Base-by-base conservation (phyloP, 176 grass and related monocot genomes). In the Eleusine indica region DNA sequence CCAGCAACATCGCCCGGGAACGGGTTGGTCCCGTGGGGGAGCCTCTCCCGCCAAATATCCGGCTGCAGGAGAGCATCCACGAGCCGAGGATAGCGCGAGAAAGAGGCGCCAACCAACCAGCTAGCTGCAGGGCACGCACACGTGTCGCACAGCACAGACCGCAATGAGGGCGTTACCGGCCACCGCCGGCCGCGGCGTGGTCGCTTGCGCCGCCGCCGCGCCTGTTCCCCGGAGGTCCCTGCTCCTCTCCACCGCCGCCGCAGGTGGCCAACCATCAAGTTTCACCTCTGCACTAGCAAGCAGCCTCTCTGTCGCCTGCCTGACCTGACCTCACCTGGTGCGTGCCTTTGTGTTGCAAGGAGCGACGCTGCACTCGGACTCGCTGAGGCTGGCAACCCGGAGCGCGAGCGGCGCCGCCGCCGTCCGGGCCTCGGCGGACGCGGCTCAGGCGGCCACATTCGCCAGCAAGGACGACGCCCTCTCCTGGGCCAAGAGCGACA, bases 401-500 rank as follows among this genome's bases (percentile, higher is more conserved):
- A 62, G 54, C 80, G 64, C 13, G 75, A 51, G 17, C 49, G 37
- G 17, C 77, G 41, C 66, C 73, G 2, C 41, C 62, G 4, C 32
- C 82, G 54, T 87, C 47, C 70, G 65, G 44, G 88, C 86, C 0
- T 84, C 86, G 19, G 51, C 86, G 48, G 85, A 90, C 63, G 91
- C 82, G 18, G 85, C 86, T 75, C 87, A 90, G 87, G 49, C 89
- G 37, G 79, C 87, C 82, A 85, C 88, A 9, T 90, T 85, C 58
- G 56, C 68, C 28, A 80, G 80, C 75, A 64, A 85, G 40, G 94
- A 92, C 46, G 92, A 92, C 49, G 83, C 90, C 9, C 63, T 94
- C 19, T 78, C 91, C 61, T 97, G 94, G 94, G 88, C 85, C 3
- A 94, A 94, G 71, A 91, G 83, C 57, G 94, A 97, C 86, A 92